Evolutionary conservation across 2,329 filamentous ascomycete genomes (phyloP), one percentile per base, ranked within the genome.

Genomic region (Tolypocladium amazonense): DNA sequence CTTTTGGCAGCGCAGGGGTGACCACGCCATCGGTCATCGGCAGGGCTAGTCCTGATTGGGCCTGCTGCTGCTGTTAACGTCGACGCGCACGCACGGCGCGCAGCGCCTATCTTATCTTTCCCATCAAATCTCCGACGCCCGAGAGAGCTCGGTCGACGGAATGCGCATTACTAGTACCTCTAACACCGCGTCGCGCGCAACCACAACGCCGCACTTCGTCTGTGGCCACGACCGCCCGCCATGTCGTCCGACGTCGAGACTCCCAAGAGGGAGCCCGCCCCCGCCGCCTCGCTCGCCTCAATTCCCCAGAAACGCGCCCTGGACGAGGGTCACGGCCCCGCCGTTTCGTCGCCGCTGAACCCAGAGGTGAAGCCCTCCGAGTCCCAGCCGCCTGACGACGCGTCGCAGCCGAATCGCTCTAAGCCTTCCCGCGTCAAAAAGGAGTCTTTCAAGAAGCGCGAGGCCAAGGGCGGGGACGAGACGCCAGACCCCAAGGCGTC

Each of bases 261-360:
- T 58, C 73, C 75, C 35, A 76, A 77, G 59, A 67, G 72, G 61
- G 77, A 79, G 65, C 64, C 73, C 23, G 77, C 74, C 8, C 74
- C 76, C 35, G 71, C 70, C 27, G 66, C 71, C 20, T 68, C 75
- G 7, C 66, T 74, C 71, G 74, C 79, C 57, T 78, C 79, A 12
- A 75, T 87, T 30, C 84, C 86, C 4, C 81, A 87, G 69, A 89
- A 89, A 68, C 85, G 87, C 61, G 76, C 78, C 27, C 78, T 88
- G 37, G 87, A 89, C 62, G 87, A 89, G 66, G 84, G 84, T 69
- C 86, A 92, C 72, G 81, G 81, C 62, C 88, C 89, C 5, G 80
- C 85, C 15, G 79, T 91, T 2, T 85, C 88, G 3, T 92, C 89
- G 14, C 88, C 88, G 35, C 81, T 92, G 62, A 92, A 92, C 66